A percentile compares a stretch with the other conserved stretches of the same genome.
Conservation (phyloP, 805 yeast genomes). For the Alloascoidea hylecoeti region DNA sequence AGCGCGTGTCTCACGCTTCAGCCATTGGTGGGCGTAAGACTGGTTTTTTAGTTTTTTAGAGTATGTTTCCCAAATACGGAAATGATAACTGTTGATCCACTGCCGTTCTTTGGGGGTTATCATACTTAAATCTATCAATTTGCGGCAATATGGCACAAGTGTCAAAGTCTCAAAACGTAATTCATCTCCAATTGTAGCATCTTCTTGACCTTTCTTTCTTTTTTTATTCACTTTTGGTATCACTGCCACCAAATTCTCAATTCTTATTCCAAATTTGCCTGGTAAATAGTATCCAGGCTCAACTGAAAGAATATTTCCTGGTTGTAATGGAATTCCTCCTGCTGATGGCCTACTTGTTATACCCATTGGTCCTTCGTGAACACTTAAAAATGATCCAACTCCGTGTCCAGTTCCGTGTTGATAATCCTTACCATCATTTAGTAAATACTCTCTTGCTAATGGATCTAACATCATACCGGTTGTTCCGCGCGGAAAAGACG, state of each 20-base stretch:
- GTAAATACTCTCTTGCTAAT: slow-evolving; percentile 70
- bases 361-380: slow-evolving; percentile 91
- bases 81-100: slow-evolving; percentile 62
- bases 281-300: slow-evolving; percentile 94
- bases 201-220: no score
- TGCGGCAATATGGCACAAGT: slow-evolving; percentile 68
- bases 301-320: slow-evolving; percentile 72
- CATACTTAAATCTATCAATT: slow-evolving; percentile 47
- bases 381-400: slow-evolving; percentile 81
- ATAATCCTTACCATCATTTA: slow-evolving; percentile 75
- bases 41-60: no score
- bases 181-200: slow-evolving; percentile 33
- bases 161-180: slow-evolving; percentile 76
- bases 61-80: slow-evolving; percentile 36
- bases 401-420: slow-evolving; percentile 98
- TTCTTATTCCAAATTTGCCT: slow-evolving; percentile 79
- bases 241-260: slow-evolving; percentile 71
- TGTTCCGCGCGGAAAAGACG: slow-evolving; percentile 64
- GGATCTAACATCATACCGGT: slow-evolving; percentile 69
- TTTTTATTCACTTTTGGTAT: no score
- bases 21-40: slow-evolving; percentile 61
- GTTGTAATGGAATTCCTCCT: slow-evolving; percentile 26
- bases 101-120: slow-evolving; percentile 45
- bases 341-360: slow-evolving; percentile 41
- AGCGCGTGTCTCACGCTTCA: slow-evolving; percentile 57